Base-by-base conservation (phyloP, 1,284 basidiomycete species). In the Pholiota adiposa region DNA sequence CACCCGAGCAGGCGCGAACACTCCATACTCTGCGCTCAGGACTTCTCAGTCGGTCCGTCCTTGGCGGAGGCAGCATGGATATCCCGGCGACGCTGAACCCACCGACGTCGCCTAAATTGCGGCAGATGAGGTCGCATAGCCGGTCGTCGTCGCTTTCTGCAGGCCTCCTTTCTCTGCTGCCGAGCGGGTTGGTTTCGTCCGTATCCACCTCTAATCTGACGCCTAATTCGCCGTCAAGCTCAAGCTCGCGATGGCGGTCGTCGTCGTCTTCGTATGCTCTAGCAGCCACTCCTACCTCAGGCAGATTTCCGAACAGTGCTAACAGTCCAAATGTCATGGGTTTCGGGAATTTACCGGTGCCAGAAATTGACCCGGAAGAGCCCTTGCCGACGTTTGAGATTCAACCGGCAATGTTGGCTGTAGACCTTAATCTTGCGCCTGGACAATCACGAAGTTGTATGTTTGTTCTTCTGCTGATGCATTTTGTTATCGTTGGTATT, bases 391-490 rank as follows among this genome's bases (percentile, higher is more conserved):
- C 90, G 1, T 88, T 95, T 46, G 87, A 93, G 59, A 85, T 90
- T 1, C 93, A 89, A 61, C 92, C 93, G 1, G 84, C 89, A 43
- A 91, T 96, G 83, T 79, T 97, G 16, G 93, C 87, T 0, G 91
- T 96, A 0, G 95, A 97, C 72, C 70, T 96, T 29, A 74, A 79
- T 3, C 80, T 97, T 5, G 79, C 76, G 0, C 92, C 94, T 6
- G 94, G 94, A 4, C 89, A 96, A 73, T 89, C 86, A 51, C 84
- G 89, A 63, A 91, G 83, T 63, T 96, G 93, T 94, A 70, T 70
- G 91, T 83, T 56, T 55, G 49, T 41, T 19, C 55, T 63, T 50
- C 59, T 21, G 11, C 57, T 41, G 19, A 21, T 21, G 9, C 27
- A 4, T 9, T 43, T 61, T 61, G 54, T 19, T 31, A n/a, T n/a